phyloP scores from a whole-genome alignment of 106 monocot species.

The Apostasia ramifera region DNA sequence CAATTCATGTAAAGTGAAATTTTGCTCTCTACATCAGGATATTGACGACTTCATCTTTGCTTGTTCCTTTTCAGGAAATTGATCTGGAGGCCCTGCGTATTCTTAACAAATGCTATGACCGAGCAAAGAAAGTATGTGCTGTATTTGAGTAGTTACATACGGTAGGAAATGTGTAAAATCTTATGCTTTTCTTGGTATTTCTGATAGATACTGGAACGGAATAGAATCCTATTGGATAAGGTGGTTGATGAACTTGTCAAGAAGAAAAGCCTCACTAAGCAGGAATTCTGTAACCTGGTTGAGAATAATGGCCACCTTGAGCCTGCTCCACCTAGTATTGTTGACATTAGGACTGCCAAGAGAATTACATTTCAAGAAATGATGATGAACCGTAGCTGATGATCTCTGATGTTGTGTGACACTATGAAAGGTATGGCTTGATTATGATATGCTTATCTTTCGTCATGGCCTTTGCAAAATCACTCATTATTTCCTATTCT shows the following conservation, averaged over 20 bases:
- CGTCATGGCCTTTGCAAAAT: too few species aligned
- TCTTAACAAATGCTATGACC: conserved; percentile 71
- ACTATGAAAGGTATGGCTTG: too few species aligned
- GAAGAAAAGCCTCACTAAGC: conserved; percentile 78
- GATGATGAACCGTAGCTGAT: conserved; percentile 44
- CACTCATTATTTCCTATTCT: too few species aligned
- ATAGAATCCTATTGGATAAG: conserved; percentile 47
- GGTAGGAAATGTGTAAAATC: neutral
- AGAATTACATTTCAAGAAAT: conserved; percentile 45
- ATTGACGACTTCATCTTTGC: too few species aligned
- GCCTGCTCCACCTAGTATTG: conserved; percentile 36
- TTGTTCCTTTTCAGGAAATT: conserved; percentile 44
- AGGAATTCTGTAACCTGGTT: conserved; percentile 62
- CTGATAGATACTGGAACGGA: conserved; percentile 58
- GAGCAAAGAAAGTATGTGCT: conserved; percentile 50
- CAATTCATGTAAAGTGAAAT: too few species aligned
- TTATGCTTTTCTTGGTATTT: neutral
- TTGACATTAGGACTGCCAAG: conserved; percentile 61
- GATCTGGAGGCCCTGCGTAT: conserved; percentile 64
- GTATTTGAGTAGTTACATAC: neutral
- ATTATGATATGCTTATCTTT: too few species aligned
- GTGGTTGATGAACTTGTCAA: conserved; percentile 52
- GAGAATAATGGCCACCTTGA: conserved; percentile 60
- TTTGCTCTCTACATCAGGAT: too few species aligned
- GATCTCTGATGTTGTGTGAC: neutral